phyloP scores from a whole-genome alignment of 306 rosid genomes.

The Canavalia gladiata region DNA sequence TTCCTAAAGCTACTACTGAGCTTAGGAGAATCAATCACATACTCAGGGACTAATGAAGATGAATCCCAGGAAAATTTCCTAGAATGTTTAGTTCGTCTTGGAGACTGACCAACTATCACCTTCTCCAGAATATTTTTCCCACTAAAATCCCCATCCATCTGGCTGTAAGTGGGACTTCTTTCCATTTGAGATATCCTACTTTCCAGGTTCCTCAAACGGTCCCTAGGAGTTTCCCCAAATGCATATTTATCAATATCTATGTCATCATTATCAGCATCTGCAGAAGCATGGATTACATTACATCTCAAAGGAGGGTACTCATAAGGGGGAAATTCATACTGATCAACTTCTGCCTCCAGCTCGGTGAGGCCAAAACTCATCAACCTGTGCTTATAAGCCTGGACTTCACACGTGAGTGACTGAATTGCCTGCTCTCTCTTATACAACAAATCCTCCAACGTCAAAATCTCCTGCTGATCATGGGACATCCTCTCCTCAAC shows the following conservation, averaged over 20 bases:
- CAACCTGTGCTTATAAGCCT: conserved; percentile 92
- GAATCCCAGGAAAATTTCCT: conserved; percentile 73
- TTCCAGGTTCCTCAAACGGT: conserved; percentile 74
- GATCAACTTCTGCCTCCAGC: conserved; percentile 63
- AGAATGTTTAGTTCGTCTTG: conserved; percentile 64
- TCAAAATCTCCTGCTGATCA: conserved; percentile 81
- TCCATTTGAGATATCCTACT: conserved; percentile 85
- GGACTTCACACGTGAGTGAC: conserved; percentile 81
- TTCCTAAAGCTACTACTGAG: conserved; percentile 63
- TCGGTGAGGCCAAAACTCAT: conserved; percentile 87
- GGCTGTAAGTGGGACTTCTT: conserved; percentile 70
- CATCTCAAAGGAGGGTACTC: conserved; percentile 93
- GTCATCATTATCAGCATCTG: conserved; percentile 65
- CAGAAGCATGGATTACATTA: conserved; percentile 53
- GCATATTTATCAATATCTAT: conserved; percentile 84
- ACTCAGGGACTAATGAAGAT: conserved; percentile 55
- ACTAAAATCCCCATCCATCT: conserved; percentile 64
- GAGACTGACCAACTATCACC: conserved; percentile 87
- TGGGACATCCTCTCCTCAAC: conserved; percentile 84
- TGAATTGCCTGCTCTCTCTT: conserved; percentile 83
- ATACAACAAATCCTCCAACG: conserved; percentile 85
- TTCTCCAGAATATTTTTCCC: conserved; percentile 71
- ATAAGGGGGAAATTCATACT: conserved; percentile 64
- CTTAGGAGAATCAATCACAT: conserved; percentile 66
- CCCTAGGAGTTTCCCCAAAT: conserved; percentile 87